Evolutionary conservation across 257 asterid species (phyloP).

Genomic region (Gardenia jasminoides): DNA sequence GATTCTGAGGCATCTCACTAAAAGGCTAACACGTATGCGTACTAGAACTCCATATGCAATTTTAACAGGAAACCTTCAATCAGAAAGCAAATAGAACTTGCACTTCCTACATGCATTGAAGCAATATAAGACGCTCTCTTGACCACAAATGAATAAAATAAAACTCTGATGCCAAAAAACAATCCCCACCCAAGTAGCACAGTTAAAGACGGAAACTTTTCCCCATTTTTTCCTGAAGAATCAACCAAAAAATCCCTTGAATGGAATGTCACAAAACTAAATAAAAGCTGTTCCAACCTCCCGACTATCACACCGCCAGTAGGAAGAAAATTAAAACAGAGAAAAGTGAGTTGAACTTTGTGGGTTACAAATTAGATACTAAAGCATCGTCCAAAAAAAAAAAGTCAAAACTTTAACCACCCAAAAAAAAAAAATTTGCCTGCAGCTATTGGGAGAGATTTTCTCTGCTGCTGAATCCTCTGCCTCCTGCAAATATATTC

Average conservation of each 20-base stretch:
- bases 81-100: background rate
- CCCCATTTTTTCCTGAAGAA: too few relatives aligned
- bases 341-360: background rate
- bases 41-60: background rate
- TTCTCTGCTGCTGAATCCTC: slow-evolving; percentile 62
- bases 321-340: background rate
- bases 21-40: background rate
- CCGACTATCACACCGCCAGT: background rate
- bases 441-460: slow-evolving; percentile 76
- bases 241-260: background rate
- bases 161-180: background rate
- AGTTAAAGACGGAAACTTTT: background rate
- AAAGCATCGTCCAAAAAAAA: background rate
- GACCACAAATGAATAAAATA: background rate
- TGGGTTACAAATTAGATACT: background rate
- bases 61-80: background rate
- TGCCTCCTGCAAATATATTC: slow-evolving; percentile 47
- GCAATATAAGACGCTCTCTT: background rate
- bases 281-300: background rate
- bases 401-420: background rate
- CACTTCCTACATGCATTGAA: background rate
- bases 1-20: background rate
- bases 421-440: slow-evolving; percentile 30
- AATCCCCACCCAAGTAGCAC: background rate
- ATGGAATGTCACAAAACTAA: background rate